Evolutionary conservation across 148 eudicot species (phyloP), one percentile per base, ranked within the genome.

Genomic region (Amaranthus cruentus): DNA sequence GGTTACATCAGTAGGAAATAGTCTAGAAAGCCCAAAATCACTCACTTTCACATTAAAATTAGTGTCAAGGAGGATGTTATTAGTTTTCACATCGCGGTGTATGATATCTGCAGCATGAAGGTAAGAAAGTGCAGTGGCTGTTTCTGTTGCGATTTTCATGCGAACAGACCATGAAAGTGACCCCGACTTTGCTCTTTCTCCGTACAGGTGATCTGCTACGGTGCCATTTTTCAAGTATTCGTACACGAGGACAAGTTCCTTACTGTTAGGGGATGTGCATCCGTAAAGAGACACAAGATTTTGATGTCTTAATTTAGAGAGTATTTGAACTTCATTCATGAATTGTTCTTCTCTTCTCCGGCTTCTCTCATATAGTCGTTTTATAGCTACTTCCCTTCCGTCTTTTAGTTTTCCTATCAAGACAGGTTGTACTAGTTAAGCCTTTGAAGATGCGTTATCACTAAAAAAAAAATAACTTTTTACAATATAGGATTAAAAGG

Each of bases 301-400:
- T 2, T 56, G 81, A 69, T 89, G 94, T 52, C 82, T 79, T 42
- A 89, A 62, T 38, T 79, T 59, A 5, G 89, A 84, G n/a, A 89
- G 90, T n/a, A 89, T 81, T 57, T 83, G 73, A 56, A 89, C 83
- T 72, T 89, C 94, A 44, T 89, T 89, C 81, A 78, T 76, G 84
- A 89, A 89, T 53, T 87, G 94, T 61, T 84, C 83, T 46, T 81
- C 81, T 76, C 86, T 76, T 75, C 71, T 84, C 79, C 77, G 83
- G 82, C 81, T 89, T 72, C 84, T 81, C 77, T 89, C 89, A 15
- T 84, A 87, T 11, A 89, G 78, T 9, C 94, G 87, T 82, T 89
- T 89, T 47, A 89, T 84, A 51, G 94, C 94, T 14, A 89, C 94
- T 66, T 89, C 89, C 71, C 89, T 66, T 14, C 90, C 93, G 61